Percentiles rank a stretch among this genome's conserved stretches.
Evolutionary conservation across 176 grass and related monocot genomes (phyloP).

Genomic region (Carex kokanica): DNA sequence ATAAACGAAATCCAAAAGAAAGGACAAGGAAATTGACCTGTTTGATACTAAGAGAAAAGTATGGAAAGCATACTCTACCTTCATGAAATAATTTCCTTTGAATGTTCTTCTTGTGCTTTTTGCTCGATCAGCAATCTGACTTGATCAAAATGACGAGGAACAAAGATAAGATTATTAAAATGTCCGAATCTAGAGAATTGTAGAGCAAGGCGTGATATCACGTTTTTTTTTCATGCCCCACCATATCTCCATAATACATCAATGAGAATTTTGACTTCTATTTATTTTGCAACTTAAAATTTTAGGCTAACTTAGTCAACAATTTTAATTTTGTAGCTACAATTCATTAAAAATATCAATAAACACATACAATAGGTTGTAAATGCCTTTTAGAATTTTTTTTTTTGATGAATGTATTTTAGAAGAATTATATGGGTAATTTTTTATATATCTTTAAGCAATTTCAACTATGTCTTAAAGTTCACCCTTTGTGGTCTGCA

Average conservation of each 20-base stretch:
- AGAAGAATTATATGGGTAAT: no score
- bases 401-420: no score
- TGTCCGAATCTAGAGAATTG: constrained; percentile 1
- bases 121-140: not conserved
- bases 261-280: not conserved
- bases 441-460: no score
- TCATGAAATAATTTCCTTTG: not conserved
- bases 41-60: not conserved
- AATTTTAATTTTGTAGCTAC: no score
- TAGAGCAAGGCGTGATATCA: not conserved
- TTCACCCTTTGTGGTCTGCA: not conserved
- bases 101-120: not conserved
- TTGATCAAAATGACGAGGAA: constrained; percentile 9
- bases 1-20: not conserved
- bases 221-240: not conserved
- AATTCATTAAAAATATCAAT: no score
- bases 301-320: not conserved
- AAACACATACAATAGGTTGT: no score
- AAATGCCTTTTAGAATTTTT: no score
- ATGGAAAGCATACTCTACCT: not conserved
- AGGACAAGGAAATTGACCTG: not conserved
- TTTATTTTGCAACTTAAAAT: not conserved
- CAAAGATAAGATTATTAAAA: not conserved
- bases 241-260: not conserved
- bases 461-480: not conserved